phyloP scores from a whole-genome alignment of 2,329 filamentous ascomycete species.

The Aspergillus glaucus region DNA sequence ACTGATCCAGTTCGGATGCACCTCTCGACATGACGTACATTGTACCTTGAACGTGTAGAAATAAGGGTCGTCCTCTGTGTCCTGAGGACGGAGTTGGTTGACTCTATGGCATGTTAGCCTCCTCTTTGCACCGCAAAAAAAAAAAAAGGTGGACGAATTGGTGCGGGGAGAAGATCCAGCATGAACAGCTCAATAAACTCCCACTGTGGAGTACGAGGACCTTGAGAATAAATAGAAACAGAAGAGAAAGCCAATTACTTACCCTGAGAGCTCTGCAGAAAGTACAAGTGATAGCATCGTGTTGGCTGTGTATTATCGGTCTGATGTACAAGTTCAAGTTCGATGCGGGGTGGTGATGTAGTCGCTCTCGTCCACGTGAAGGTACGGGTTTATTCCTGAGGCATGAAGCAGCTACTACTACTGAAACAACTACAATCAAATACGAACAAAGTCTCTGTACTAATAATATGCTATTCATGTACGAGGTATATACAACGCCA shows the following conservation, averaged over 20 bases:
- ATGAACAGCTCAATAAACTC: neutral
- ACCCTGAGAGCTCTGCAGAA: neutral
- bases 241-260: neutral
- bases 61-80: slow-evolving; percentile 76
- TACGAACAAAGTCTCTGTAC: neutral
- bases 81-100: slow-evolving; percentile 78
- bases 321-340: neutral
- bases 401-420: neutral
- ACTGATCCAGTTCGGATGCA: slow-evolving; percentile 76
- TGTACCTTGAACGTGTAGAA: slow-evolving; percentile 98
- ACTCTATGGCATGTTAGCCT: slow-evolving; percentile 53
- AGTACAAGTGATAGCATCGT: neutral
- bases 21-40: slow-evolving; percentile 94
- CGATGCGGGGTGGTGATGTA: slow-evolving; percentile 8
- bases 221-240: neutral
- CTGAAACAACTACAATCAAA: neutral
- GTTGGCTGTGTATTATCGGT: neutral
- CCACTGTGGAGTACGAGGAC: neutral
- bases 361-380: neutral
- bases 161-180: neutral
- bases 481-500: slow-evolving; percentile 17
- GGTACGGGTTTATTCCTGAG: too few relatives aligned
- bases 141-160: neutral
- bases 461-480: neutral
- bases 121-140: neutral